A percentile compares a stretch with the other conserved stretches of the same genome.
Conservation (phyloP, 345 rosid species). For the Zanthoxylum bungeanum region DNA sequence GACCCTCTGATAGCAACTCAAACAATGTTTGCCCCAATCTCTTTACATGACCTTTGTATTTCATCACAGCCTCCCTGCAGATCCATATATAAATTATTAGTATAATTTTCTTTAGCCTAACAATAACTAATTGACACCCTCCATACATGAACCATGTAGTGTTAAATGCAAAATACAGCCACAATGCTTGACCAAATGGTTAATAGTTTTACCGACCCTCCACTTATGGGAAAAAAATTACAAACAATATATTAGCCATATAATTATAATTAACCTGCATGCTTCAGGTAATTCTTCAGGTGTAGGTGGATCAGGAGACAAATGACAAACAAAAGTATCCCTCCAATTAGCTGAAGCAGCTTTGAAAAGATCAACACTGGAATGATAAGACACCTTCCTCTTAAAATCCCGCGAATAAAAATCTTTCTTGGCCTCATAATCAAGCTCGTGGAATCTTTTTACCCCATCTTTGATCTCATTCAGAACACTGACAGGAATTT, state of each 20-base stretch:
- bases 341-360: slow-evolving; percentile 43
- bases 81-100: too few species aligned
- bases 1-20: slow-evolving; percentile 24
- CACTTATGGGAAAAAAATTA: too few species aligned
- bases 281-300: slow-evolving; percentile 47
- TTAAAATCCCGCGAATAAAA: slow-evolving; percentile 28
- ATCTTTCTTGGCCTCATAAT: slow-evolving; percentile 29
- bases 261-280: too few species aligned
- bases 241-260: too few species aligned
- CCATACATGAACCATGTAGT: too few species aligned
- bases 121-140: too few species aligned
- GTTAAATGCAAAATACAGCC: too few species aligned
- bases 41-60: slow-evolving; percentile 12
- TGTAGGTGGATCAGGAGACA: slow-evolving; percentile 38
- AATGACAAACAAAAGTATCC: slow-evolving; percentile 32
- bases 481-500: slow-evolving; percentile 34
- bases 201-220: too few species aligned
- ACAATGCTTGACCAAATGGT: too few species aligned
- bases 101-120: too few species aligned
- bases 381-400: slow-evolving; percentile 27
- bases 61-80: slow-evolving; percentile 6
- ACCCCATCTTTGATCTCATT: slow-evolving; percentile 30
- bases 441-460: slow-evolving; percentile 39
- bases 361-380: slow-evolving; percentile 36
- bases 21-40: slow-evolving; percentile 8